Conservation (phyloP, 495 filamentous ascomycete genomes). For the Parathielavia appendiculata region DNA sequence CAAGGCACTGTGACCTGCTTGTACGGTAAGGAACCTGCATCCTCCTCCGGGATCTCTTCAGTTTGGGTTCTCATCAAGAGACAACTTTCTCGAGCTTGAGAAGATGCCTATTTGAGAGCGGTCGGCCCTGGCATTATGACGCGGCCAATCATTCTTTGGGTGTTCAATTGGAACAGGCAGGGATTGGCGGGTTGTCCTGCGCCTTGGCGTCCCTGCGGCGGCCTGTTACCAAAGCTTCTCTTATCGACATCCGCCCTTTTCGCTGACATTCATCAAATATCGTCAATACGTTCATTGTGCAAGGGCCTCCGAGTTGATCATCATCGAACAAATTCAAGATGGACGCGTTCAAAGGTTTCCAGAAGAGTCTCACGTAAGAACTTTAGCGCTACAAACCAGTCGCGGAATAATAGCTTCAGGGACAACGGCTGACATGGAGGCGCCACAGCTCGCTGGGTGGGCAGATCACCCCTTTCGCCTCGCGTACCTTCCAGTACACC, state of each 20-base stretch:
- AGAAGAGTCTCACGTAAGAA: constrained; percentile 33
- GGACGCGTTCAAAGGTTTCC: constrained; percentile 36
- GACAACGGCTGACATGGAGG: constrained; percentile 20
- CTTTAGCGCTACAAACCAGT: background rate
- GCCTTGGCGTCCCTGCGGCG: constrained; percentile 9
- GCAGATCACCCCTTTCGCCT: constrained; percentile 79
- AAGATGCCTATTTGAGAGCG: background rate
- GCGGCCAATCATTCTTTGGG: constrained; percentile 2
- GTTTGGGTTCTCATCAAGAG: no score
- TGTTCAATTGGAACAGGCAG: constrained; percentile 3
- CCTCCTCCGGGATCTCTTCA: background rate
- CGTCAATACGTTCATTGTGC: background rate
- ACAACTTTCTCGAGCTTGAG: no score
- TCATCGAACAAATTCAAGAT: constrained; percentile 17
- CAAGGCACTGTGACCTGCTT: no score
- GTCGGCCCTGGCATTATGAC: background rate
- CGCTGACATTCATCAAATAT: background rate
- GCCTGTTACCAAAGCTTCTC: background rate
- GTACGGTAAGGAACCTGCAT: no score
- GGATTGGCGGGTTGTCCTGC: constrained; percentile 11
- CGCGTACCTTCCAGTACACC: constrained; percentile 91
- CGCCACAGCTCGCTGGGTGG: constrained; percentile 40
- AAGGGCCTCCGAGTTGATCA: background rate
- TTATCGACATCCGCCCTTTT: constrained; percentile 2
- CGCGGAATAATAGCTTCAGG: background rate